Conservation (phyloP, 2,329 filamentous ascomycete genomes). For the Rhinocladiella mackenziei region DNA sequence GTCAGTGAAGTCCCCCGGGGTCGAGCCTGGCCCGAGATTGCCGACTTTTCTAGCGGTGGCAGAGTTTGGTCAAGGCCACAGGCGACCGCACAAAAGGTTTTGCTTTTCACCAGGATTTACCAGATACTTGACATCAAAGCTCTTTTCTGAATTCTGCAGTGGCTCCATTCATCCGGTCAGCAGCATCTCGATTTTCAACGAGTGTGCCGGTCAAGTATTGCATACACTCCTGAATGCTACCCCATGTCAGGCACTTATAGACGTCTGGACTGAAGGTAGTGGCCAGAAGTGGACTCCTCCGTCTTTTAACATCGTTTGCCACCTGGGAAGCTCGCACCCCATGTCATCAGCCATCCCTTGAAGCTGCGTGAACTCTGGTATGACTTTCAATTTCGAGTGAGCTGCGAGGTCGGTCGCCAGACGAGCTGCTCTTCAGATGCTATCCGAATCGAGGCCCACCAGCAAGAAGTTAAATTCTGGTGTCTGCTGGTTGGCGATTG, state of each 20-base stretch:
- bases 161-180: conserved; percentile 59
- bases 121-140: conserved; percentile 38
- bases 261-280: conserved; percentile 42
- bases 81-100: too few relatives aligned
- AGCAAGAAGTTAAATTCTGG: conserved; percentile 52
- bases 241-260: conserved; percentile 60
- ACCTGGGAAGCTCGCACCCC: conserved; percentile 52
- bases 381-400: conserved; percentile 41
- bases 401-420: conserved; percentile 45
- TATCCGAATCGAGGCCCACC: conserved; percentile 57
- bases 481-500: conserved; percentile 38
- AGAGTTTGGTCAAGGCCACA: too few relatives aligned
- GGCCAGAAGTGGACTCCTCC: conserved; percentile 25
- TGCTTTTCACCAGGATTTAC: too few relatives aligned
- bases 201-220: conserved; percentile 61
- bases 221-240: conserved; percentile 56
- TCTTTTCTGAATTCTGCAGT: conserved; percentile 62
- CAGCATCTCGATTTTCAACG: conserved; percentile 70
- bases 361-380: conserved; percentile 69
- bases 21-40: too few relatives aligned
- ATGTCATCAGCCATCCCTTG: conserved; percentile 97
- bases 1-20: too few relatives aligned
- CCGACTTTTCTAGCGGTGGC: too few relatives aligned
- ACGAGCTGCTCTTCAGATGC: conserved; percentile 50
- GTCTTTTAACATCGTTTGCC: conserved; percentile 28